phyloP scores from a whole-genome alignment of 1,284 basidiomycete genomes.

The Fomitopsis betulina region DNA sequence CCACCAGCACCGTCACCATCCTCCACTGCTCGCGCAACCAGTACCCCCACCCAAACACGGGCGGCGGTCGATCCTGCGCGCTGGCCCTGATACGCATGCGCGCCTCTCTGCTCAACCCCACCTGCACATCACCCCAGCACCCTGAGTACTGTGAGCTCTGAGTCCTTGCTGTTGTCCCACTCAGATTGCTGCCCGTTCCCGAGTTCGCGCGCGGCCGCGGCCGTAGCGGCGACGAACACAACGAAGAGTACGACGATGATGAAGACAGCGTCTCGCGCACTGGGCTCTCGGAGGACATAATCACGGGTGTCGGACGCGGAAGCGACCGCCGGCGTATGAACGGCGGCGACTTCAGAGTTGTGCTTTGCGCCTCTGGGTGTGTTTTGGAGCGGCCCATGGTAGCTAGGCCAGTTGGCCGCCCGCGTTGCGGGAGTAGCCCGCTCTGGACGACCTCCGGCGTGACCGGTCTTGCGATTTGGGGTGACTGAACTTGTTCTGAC shows the following conservation, averaged over 20 bases:
- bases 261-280: conserved; percentile 9
- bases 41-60: conserved; percentile 24
- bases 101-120: conserved; percentile 25
- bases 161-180: conserved; percentile 17
- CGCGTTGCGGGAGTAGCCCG: neutral
- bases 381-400: neutral
- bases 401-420: neutral
- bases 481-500: neutral
- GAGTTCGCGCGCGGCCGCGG: neutral
- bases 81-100: conserved; percentile 24
- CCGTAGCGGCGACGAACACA: conserved; percentile 6
- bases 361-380: neutral
- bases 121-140: conserved; percentile 24
- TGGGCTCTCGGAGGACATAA: neutral
- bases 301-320: neutral
- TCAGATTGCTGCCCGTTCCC: conserved; percentile 9
- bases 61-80: conserved; percentile 22
- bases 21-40: conserved; percentile 20
- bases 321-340: conserved; percentile 5
- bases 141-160: conserved; percentile 1
- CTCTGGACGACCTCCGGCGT: neutral
- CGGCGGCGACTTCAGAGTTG: conserved; percentile 1
- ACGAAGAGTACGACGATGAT: conserved; percentile 13
- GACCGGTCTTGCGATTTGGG: neutral
- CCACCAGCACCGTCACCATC: conserved; percentile 17